Conservation (phyloP, 495 filamentous ascomycete genomes). For the Acidiella bohemica region DNA sequence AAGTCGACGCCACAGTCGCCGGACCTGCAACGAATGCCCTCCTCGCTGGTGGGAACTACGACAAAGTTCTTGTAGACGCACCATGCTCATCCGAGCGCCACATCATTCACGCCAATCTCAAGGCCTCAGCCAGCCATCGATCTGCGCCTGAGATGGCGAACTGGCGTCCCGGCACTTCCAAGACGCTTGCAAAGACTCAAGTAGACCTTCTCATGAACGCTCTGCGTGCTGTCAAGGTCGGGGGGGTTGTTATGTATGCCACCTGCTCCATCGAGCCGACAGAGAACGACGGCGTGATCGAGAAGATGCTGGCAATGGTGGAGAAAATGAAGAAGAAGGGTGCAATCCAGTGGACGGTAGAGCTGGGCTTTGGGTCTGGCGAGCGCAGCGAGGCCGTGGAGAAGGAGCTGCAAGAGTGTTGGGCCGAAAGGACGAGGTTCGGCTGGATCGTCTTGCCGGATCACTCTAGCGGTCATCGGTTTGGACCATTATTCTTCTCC, state of each 20-base stretch:
- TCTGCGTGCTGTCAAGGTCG: slow-evolving; percentile 4
- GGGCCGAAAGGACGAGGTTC: slow-evolving; percentile 13
- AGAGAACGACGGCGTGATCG: slow-evolving; percentile 18
- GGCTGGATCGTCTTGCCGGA: slow-evolving; percentile 16
- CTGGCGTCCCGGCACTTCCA: slow-evolving; percentile 10
- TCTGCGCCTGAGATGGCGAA: slow-evolving; percentile 11
- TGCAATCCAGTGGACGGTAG: slow-evolving; percentile 3
- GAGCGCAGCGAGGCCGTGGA: neutral
- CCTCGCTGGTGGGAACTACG: slow-evolving; percentile 2
- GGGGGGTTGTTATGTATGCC: slow-evolving; percentile 11
- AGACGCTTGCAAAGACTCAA: slow-evolving; percentile 12
- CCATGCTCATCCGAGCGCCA: slow-evolving; percentile 16
- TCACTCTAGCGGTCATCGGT: slow-evolving; percentile 9
- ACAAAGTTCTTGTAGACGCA: slow-evolving; percentile 14
- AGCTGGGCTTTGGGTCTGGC: slow-evolving; percentile 6
- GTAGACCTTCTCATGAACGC: slow-evolving; percentile 11
- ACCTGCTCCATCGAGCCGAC: slow-evolving; percentile 13
- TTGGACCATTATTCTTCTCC: slow-evolving; percentile 13
- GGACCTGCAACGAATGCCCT: slow-evolving; percentile 1
- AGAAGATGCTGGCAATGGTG: slow-evolving; percentile 15
- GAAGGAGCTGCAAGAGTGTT: slow-evolving; percentile 1
- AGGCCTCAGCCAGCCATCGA: slow-evolving; percentile 1
- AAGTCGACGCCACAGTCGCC: slow-evolving; percentile 1
- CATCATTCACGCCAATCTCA: slow-evolving; percentile 11
- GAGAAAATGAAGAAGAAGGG: slow-evolving; percentile 33